Evolutionary conservation across 1,284 basidiomycete species (phyloP), one percentile per base, ranked within the genome.

Genomic region (Austroboletus novae-zelandiae): DNA sequence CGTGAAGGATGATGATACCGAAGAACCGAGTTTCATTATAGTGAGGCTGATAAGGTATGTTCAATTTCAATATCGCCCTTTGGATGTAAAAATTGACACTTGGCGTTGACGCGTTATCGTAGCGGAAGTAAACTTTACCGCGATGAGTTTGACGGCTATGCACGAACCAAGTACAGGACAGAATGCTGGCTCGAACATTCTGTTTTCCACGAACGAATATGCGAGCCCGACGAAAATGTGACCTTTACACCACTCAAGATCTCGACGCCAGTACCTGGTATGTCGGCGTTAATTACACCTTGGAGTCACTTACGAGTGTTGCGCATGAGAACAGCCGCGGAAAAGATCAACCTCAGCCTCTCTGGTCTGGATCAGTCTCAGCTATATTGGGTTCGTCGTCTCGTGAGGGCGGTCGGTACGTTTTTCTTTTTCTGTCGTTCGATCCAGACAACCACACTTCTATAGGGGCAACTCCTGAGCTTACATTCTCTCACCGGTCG

Each of bases 171-270:
- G 59, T 88, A 83, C 60, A 75, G 89, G 37, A 91, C 89, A 0
- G 89, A 91, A 62, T 91, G 87, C 59, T 91, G 89, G 89, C 71
- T 91, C 0, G 89, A 91, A 65, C 78, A 79, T 45, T 91, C 86
- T 57, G 73, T 91, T 13, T 85, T 79, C 49, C 80, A 83, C 54
- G 82, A 86, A 41, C 75, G 78, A 14, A 70, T 91, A 49, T 85
- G 83, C 62, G 62, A 66, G 17, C 69, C 77, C 0, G 75, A 79
- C 2, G 83, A 86, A 42, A 82, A 89, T 56, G 63, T 84, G 11
- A 74, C 79, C 0, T 90, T 86, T 57, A 65, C 67, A 1, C 89
- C 89, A 4, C 69, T 91, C 13, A 69, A 52, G 18, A 71, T 83
- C n/a, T 47, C 66, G 15, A 68, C 68, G 2, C 86, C 86, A 15